Base-by-base conservation (phyloP, 148 eudicot species). In the Rhododendron simsii region DNA sequence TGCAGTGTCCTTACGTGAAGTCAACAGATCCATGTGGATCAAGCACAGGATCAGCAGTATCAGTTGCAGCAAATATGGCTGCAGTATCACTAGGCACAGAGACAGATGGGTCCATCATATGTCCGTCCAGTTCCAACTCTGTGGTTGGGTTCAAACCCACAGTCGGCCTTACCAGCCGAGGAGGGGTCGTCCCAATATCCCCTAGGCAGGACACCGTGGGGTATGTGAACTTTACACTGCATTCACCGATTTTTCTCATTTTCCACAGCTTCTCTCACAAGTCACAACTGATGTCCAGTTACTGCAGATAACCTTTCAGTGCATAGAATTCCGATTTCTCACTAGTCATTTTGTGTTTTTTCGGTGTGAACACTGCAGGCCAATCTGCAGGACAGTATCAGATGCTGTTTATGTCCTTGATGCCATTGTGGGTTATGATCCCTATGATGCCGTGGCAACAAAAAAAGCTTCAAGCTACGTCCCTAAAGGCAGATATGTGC, bases 41-140 rank as follows among this genome's bases (percentile, higher is more conserved):
- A 23, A 93, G 95, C 80, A 90, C 89, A 55, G 94, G 94, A 33
- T 90, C 92, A 53, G 94, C 94, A 50, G 88, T 92, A 84, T 90
- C 94, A 5, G 93, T 93, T 20, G 93, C 93, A 78, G 90, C 94
- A 82, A 93, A 93, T 81, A 87, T 92, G 91, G 95, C 35, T 12
- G n/a, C 91, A 16, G 92, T 90, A 0, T 88, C 95, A 5, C 83
- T 92, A 4, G 95, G 94, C 11, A 90, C 94, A 2, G 95, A 93
- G 55, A 93, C 94, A 2, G 85, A 93, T 81, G 87, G 94, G 53
- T 93, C 93, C 41, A 91, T 92, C 83, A 67, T 92, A 28, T 89
- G 91, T 55, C 94, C 94, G 11, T 48, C 93, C 0, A 82, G 69
- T 84, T 21, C 1, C 28, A 92, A 92, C 75, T 83, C 92, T 2